Conservation (phyloP, 164 flowering plant species). For the Magnolia changhungtana region DNA sequence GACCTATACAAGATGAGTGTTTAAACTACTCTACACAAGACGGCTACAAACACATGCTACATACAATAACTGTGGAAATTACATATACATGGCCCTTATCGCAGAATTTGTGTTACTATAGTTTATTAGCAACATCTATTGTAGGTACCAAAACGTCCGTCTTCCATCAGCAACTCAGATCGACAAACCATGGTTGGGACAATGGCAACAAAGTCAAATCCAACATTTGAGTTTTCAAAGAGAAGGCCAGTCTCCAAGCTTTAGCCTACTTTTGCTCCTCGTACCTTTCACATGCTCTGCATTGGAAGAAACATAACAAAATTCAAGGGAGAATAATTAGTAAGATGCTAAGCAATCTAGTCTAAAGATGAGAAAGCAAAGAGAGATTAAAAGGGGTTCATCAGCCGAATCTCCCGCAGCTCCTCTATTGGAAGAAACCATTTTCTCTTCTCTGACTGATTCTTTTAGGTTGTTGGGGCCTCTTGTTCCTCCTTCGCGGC, state of each 20-base stretch:
- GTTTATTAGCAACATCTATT: background rate
- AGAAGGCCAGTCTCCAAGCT: background rate
- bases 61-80: background rate
- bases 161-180: background rate
- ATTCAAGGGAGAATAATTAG: background rate
- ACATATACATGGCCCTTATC: background rate
- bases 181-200: background rate
- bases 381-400: conserved; percentile 55
- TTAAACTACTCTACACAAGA: background rate
- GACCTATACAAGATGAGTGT: background rate
- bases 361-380: background rate
- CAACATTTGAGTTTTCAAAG: background rate
- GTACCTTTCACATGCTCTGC: conserved; percentile 67
- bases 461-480: conserved; percentile 15
- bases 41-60: background rate
- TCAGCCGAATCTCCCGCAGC: conserved; percentile 54
- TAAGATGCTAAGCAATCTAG: background rate
- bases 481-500: conserved; percentile 18
- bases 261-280: conserved; percentile 12
- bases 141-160: background rate
- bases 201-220: background rate
- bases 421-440: conserved; percentile 18
- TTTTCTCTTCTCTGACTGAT: conserved; percentile 20
- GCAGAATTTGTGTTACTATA: background rate
- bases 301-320: conserved; percentile 8